Percentiles rank a stretch among this genome's conserved stretches.
Conservation (phyloP, 2,329 filamentous ascomycete species). For the Rugonectria rugulosa region DNA sequence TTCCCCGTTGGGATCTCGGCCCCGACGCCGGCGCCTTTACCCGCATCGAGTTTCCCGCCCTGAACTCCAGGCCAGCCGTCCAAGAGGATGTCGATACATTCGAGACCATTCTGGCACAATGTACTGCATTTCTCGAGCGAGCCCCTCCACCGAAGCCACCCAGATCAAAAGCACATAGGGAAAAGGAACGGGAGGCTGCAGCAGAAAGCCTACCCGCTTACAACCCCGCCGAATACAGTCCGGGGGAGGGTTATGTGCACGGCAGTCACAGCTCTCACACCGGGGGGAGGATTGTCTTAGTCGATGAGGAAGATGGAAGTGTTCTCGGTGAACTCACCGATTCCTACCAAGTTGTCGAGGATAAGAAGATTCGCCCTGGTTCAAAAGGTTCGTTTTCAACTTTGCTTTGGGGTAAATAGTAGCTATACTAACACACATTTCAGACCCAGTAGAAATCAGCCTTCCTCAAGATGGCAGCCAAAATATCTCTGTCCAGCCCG, state of each 20-base stretch:
- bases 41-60: constrained; percentile 84
- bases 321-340: constrained; percentile 91
- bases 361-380: constrained; percentile 78
- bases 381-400: constrained; percentile 75
- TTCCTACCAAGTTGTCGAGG: constrained; percentile 81
- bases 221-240: constrained; percentile 81
- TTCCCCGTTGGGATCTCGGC: constrained; percentile 93
- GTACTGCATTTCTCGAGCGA: constrained; percentile 92
- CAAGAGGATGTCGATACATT: constrained; percentile 97
- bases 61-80: constrained; percentile 74
- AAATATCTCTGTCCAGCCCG: constrained; percentile 71
- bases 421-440: constrained; percentile 3
- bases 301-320: constrained; percentile 96
- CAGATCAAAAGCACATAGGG: constrained; percentile 44
- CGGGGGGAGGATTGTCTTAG: constrained; percentile 81
- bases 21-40: constrained; percentile 91
- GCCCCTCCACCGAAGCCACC: constrained; percentile 69
- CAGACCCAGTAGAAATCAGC: constrained; percentile 80
- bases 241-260: constrained; percentile 79
- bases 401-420: not conserved
- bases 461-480: constrained; percentile 72
- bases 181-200: constrained; percentile 51
- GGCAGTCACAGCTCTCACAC: constrained; percentile 62
- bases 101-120: constrained; percentile 97
- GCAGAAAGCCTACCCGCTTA: constrained; percentile 67